Conservation (phyloP, 169 alveolate species). For the Cryptosporidium baileyi region DNA sequence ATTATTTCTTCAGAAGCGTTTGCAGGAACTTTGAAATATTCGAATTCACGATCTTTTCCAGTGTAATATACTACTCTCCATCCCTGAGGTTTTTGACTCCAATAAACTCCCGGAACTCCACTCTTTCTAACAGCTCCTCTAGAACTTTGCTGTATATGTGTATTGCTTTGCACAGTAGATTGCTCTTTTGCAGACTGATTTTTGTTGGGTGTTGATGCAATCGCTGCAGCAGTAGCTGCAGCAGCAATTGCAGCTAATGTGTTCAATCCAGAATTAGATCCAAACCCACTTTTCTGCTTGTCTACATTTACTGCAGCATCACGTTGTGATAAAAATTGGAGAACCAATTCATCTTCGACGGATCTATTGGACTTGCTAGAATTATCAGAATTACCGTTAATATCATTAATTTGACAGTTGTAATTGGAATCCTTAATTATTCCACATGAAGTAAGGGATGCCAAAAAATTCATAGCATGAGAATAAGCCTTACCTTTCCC, state of each 20-base stretch:
- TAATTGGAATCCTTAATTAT: conserved; percentile 16
- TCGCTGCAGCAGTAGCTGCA: conserved; percentile 38
- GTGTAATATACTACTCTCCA: conserved; percentile 69
- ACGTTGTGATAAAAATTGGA: conserved; percentile 53
- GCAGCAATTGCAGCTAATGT: conserved; percentile 67
- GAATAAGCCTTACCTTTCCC: conserved; percentile 70
- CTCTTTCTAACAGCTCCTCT: conserved; percentile 70
- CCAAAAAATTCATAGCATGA: conserved; percentile 66
- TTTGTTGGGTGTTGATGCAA: conserved; percentile 15
- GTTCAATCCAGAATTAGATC: conserved; percentile 17
- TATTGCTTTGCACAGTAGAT: background rate
- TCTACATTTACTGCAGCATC: conserved; percentile 19
- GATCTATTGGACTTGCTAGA: conserved; percentile 1
- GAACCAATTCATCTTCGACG: conserved; percentile 52
- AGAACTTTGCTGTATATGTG: background rate
- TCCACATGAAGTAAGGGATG: conserved; percentile 59
- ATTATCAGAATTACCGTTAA: background rate
- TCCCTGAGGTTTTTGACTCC: conserved; percentile 70
- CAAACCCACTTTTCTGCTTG: conserved; percentile 12
- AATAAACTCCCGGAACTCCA: conserved; percentile 68
- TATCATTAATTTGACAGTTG: background rate
- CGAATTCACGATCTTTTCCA: conserved; percentile 67
- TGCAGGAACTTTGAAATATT: conserved; percentile 63
- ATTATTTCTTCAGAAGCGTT: conserved; percentile 63
- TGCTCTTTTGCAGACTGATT: background rate